Percentiles rank a stretch among this genome's conserved stretches.
These are phyloP conservation scores for Colletotrichum horii DNA, from an alignment of 2,329 filamentous ascomycete genomes.

Conservation along the genomic window DNA sequence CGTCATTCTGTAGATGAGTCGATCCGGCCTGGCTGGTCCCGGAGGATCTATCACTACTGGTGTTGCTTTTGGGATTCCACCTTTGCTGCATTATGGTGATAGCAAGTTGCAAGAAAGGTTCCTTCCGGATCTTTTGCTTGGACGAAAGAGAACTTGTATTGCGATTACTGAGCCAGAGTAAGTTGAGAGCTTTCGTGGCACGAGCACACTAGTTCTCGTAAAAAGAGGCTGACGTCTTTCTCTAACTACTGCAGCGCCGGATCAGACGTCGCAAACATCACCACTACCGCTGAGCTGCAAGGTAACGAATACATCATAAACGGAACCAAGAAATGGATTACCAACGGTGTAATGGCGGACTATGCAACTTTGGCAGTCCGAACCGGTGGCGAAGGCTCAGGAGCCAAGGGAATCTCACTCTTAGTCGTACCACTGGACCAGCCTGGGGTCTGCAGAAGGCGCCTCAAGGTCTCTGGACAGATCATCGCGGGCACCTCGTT, in stretches of 20 bases:
- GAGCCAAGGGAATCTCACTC: conserved; percentile 67
- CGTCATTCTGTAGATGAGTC: neutral
- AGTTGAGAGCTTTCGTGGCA: neutral
- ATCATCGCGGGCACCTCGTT: conserved; percentile 73
- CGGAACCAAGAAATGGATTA: conserved; percentile 83
- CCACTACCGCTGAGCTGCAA: conserved; percentile 68
- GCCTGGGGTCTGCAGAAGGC: conserved; percentile 70
- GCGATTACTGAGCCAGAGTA: conserved; percentile 77
- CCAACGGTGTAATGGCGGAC: conserved; percentile 74
- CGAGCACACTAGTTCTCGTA: accelerated
- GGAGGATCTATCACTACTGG: neutral
- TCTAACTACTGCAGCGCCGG: conserved; percentile 53
- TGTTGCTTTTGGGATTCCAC: neutral
- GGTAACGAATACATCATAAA: conserved; percentile 75
- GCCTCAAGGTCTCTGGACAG: conserved; percentile 71
- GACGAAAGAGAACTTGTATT: conserved; percentile 72
- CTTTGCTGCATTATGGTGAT: neutral
- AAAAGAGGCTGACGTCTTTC: neutral
- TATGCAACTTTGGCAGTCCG: conserved; percentile 75
- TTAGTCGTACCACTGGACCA: conserved; percentile 72
- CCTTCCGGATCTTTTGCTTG: conserved; percentile 70
- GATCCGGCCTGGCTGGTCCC: neutral
- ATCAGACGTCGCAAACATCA: conserved; percentile 75
- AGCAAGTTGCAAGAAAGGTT: conserved; percentile 51
- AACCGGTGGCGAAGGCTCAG: conserved; percentile 65